phyloP scores from a whole-genome alignment of 768 basidiomycete genomes.

The Sporobolomyces roseus region DNA sequence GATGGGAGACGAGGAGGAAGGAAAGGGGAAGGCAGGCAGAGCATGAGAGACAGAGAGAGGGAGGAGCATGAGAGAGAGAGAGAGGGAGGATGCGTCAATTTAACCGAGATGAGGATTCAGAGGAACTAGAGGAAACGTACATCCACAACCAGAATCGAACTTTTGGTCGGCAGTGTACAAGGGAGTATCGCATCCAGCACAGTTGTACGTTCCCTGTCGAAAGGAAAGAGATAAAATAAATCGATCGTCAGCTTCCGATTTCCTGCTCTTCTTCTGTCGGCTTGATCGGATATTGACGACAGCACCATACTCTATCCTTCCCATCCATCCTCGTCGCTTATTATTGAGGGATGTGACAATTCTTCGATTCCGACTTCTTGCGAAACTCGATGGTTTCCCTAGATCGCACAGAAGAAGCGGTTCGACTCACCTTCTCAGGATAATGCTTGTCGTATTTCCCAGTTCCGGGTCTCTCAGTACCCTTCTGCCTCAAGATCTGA shows the following conservation, averaged over 20 bases:
- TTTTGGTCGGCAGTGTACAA: slow-evolving; percentile 45
- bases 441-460: slow-evolving; percentile 44
- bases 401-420: neutral
- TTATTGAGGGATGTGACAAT: too few relatives aligned
- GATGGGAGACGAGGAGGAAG: too few relatives aligned
- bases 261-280: too few relatives aligned
- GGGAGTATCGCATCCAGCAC: slow-evolving; percentile 42
- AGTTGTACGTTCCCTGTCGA: slow-evolving; percentile 37
- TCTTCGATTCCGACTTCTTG: too few relatives aligned
- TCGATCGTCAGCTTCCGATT: neutral
- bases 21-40: too few relatives aligned
- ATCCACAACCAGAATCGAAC: slow-evolving; percentile 45
- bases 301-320: too few relatives aligned
- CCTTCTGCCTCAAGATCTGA: slow-evolving; percentile 43
- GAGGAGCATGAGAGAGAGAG: neutral
- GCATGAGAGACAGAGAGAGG: too few relatives aligned
- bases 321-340: too few relatives aligned
- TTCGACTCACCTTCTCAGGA: slow-evolving; percentile 29
- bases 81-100: neutral
- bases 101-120: neutral
- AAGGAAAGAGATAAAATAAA: neutral
- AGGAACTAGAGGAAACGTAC: neutral
- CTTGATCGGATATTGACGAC: too few relatives aligned
- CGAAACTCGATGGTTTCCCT: too few relatives aligned
- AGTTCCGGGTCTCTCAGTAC: slow-evolving; percentile 41